Evolutionary conservation across 2,329 filamentous ascomycete genomes (phyloP).

Genomic region (Didymella pinodella): DNA sequence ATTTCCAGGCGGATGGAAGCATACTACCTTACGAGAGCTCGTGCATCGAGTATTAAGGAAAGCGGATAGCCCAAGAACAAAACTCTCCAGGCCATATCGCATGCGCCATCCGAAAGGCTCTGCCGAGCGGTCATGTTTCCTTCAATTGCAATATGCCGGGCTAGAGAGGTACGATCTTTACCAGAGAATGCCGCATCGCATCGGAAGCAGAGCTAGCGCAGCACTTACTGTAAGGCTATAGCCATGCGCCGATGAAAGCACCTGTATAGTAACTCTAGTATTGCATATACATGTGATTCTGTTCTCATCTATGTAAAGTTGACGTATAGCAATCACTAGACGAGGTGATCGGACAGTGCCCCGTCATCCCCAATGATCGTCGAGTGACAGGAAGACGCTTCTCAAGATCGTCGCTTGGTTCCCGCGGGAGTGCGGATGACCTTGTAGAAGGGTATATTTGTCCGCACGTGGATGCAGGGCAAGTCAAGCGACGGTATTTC

Average conservation of each 20-base stretch:
- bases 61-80: background rate
- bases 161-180: background rate
- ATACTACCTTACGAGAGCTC: background rate
- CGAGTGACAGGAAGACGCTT: background rate
- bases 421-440: background rate
- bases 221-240: background rate
- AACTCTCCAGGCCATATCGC: background rate
- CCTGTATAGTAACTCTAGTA: background rate
- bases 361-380: background rate
- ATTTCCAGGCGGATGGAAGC: background rate
- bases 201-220: constrained; percentile 1
- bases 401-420: background rate
- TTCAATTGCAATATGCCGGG: background rate
- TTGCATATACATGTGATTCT: background rate
- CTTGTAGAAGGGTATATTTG: background rate
- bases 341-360: background rate
- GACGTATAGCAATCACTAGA: background rate
- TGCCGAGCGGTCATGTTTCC: background rate
- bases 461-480: constrained; percentile 6
- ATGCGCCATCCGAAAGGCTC: background rate
- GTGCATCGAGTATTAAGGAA: background rate
- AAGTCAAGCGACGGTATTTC: constrained; percentile 9
- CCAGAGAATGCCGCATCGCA: constrained; percentile 2
- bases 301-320: background rate
- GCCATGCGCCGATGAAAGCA: background rate